Conservation (phyloP, 2,329 filamentous ascomycete species). For the Penicillium sp. region DNA sequence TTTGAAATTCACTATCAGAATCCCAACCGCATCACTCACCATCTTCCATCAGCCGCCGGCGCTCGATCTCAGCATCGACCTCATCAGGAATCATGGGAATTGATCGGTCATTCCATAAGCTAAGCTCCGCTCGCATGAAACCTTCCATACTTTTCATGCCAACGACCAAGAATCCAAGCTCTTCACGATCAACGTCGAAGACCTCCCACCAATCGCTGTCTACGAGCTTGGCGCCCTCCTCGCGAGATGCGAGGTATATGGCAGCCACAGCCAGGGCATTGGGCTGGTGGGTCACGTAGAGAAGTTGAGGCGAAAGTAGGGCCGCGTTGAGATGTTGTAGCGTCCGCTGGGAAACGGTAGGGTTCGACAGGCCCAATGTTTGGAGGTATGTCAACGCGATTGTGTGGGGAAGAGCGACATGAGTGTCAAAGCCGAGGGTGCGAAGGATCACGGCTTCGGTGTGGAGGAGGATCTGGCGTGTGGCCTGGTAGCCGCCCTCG, state of each 20-base stretch:
- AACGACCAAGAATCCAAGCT: constrained; percentile 89
- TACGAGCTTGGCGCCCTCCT: constrained; percentile 75
- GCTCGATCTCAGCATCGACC: constrained; percentile 62
- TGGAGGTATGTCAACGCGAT: constrained; percentile 92
- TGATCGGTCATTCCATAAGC: constrained; percentile 53
- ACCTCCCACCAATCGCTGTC: constrained; percentile 95
- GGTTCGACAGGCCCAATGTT: constrained; percentile 69
- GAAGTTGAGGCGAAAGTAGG: constrained; percentile 80
- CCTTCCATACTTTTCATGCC: constrained; percentile 77
- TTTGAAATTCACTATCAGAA: background rate
- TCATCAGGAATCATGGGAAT: constrained; percentile 62
- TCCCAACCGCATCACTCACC: constrained; percentile 36
- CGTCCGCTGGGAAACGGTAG: constrained; percentile 63
- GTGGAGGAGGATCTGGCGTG: constrained; percentile 66
- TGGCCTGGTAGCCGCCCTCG: constrained; percentile 69
- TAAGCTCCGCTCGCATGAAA: constrained; percentile 63
- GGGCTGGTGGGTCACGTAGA: constrained; percentile 92
- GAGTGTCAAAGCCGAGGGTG: constrained; percentile 76
- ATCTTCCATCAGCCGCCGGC: constrained; percentile 46
- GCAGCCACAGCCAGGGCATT: constrained; percentile 81
- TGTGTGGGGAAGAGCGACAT: constrained; percentile 81
- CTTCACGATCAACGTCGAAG: constrained; percentile 92
- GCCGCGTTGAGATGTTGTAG: constrained; percentile 83
- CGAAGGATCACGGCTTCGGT: constrained; percentile 77
- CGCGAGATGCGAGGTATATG: constrained; percentile 84